Evolutionary conservation across 768 basidiomycete species (phyloP).

Genomic region (Stropharia rugosoannulata): DNA sequence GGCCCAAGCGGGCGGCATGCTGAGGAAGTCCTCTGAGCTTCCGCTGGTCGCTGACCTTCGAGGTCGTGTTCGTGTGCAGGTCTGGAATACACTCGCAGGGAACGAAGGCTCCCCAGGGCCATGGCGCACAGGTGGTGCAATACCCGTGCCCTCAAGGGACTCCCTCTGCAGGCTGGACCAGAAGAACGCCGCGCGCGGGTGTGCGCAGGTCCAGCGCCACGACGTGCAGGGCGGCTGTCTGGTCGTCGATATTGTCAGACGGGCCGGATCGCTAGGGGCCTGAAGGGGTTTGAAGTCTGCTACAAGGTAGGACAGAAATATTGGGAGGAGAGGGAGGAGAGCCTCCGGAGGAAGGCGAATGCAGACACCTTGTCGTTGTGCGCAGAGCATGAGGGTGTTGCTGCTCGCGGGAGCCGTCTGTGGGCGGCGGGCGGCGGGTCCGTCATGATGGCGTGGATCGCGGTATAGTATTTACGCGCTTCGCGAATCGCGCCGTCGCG

Average conservation of each 20-base stretch:
- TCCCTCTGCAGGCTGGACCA: constrained; percentile 38
- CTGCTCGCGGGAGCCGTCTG: constrained; percentile 20
- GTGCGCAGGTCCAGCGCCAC: constrained; percentile 37
- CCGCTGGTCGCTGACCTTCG: too few species aligned
- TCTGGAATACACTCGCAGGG: neutral
- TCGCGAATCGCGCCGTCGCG: constrained; percentile 42
- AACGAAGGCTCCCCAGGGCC: neutral
- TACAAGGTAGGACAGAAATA: neutral
- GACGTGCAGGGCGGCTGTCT: constrained; percentile 46
- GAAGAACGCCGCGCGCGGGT: constrained; percentile 37
- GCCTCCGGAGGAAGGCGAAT: constrained; percentile 39
- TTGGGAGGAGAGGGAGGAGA: too few species aligned
- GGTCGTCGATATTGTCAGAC: constrained; percentile 41
- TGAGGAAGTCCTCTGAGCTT: too few species aligned
- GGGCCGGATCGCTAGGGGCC: constrained; percentile 12
- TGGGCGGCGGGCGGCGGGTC: neutral
- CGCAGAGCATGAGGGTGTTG: constrained; percentile 44
- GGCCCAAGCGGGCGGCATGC: neutral
- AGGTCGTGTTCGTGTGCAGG: neutral
- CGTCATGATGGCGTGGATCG: constrained; percentile 28
- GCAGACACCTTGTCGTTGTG: constrained; percentile 43
- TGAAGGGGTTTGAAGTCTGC: neutral
- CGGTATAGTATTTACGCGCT: constrained; percentile 36
- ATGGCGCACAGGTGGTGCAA: neutral
- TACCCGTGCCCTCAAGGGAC: neutral